phyloP scores from a whole-genome alignment of 257 asterid species.

The Solanum tarapatanum region DNA sequence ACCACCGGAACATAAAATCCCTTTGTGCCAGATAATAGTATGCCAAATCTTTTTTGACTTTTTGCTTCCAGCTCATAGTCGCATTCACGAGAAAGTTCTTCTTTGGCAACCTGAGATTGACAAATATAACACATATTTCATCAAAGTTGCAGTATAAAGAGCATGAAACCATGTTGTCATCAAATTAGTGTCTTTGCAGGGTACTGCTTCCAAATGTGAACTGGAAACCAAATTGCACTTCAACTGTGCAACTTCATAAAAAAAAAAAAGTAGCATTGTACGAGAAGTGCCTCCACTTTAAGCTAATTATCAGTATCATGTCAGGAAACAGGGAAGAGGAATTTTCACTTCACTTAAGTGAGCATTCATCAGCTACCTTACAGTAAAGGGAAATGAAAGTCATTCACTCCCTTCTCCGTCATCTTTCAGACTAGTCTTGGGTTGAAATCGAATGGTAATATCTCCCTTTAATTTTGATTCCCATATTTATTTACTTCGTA shows the following conservation, averaged over 20 bases:
- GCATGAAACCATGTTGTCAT: not conserved
- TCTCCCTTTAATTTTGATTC: not conserved
- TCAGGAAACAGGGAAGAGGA: not conserved
- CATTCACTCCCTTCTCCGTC: not conserved
- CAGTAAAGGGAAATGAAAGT: not conserved
- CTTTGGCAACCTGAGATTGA: conserved; percentile 71
- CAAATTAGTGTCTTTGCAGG: not conserved
- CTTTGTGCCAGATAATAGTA: conserved; percentile 32
- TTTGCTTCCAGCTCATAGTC: conserved; percentile 76
- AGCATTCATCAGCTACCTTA: not conserved
- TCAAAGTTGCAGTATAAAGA: not conserved
- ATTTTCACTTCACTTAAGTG: not conserved
- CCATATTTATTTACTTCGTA: not conserved
- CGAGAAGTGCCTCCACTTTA: not conserved
- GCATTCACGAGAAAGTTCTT: conserved; percentile 91
- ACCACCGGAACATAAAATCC: conserved; percentile 85
- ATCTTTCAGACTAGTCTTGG: not conserved
- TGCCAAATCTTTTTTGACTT: conserved; percentile 68
- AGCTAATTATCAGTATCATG: not conserved
- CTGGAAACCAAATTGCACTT: not conserved
- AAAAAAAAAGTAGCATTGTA: not conserved
- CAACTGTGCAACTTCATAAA: not conserved
- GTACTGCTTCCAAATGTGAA: not conserved
- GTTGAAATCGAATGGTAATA: not conserved
- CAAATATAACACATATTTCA: not conserved